phyloP scores from a whole-genome alignment of 2,329 filamentous ascomycete species.

The Epicoccum nigrum region DNA sequence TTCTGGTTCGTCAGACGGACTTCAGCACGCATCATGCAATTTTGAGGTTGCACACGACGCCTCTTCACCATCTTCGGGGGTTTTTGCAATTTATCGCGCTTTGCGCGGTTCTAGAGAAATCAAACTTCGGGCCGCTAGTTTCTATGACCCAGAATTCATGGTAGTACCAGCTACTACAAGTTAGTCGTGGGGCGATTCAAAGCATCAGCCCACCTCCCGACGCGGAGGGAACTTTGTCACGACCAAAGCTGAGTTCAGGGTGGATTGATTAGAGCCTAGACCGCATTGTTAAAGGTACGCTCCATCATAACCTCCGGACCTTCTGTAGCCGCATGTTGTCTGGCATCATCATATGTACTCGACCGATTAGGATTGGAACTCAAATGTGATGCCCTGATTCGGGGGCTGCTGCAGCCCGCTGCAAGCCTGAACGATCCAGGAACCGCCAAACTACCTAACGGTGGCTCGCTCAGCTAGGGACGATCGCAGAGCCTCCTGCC shows the following conservation, averaged over 20 bases:
- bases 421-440: conserved; percentile 24
- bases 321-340: background rate
- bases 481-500: conserved; percentile 40
- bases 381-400: conserved; percentile 1
- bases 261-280: conserved; percentile 19
- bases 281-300: conserved; percentile 4
- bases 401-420: conserved; percentile 17
- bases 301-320: conserved; percentile 7
- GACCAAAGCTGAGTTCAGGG: conserved; percentile 15
- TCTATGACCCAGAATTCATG: conserved; percentile 1
- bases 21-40: conserved; percentile 23
- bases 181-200: conserved; percentile 2
- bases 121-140: conserved; percentile 1
- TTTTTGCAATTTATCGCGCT: conserved; percentile 29
- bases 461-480: conserved; percentile 43
- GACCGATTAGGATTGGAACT: background rate
- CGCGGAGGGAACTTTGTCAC: conserved; percentile 20
- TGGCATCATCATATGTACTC: conserved; percentile 11
- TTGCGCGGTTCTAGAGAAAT: conserved; percentile 37
- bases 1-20: conserved; percentile 37
- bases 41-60: conserved; percentile 26
- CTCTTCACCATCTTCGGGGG: conserved; percentile 9
- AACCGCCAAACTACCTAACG: conserved; percentile 22
- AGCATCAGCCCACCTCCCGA: background rate
- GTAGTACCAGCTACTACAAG: conserved; percentile 9